Conservation (phyloP, 306 rosid genomes). For the Acacia melanoxylon region DNA sequence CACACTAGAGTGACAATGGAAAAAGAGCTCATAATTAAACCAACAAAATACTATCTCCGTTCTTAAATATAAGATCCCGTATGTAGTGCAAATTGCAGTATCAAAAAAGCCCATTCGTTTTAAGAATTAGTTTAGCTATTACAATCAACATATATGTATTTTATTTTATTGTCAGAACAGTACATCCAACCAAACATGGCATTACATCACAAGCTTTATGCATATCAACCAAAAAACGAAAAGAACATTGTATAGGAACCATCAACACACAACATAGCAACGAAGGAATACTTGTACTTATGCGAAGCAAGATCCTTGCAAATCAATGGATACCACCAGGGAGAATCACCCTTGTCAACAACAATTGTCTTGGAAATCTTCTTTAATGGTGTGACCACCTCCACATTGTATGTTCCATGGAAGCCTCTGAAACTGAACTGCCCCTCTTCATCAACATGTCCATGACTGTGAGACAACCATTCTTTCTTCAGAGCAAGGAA, state of each 20-base stretch:
- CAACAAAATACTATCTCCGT: no score
- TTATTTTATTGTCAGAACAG: slow-evolving; percentile 26
- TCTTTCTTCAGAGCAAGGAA: slow-evolving; percentile 68
- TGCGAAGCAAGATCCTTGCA: slow-evolving; percentile 33
- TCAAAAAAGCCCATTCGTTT: no score
- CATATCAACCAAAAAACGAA: neutral
- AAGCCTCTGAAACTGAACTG: slow-evolving; percentile 76
- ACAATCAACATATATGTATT: neutral
- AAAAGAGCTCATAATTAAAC: no score
- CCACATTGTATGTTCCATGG: slow-evolving; percentile 70
- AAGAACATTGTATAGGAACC: neutral
- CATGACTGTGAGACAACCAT: slow-evolving; percentile 73
- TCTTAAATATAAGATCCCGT: no score
- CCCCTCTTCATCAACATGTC: slow-evolving; percentile 61
- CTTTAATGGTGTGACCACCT: slow-evolving; percentile 49
- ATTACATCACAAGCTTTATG: slow-evolving; percentile 18
- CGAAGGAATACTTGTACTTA: neutral
- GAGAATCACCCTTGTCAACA: slow-evolving; percentile 69
- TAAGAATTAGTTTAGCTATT: neutral
- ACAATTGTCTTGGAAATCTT: slow-evolving; percentile 61
- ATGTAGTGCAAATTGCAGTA: no score
- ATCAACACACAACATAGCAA: slow-evolving; percentile 22
- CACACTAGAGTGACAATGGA: no score
- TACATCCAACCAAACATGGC: neutral
- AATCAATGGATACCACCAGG: slow-evolving; percentile 52